Evolutionary conservation across 1,284 basidiomycete species (phyloP), one percentile per base, ranked within the genome.

Genomic region (Vanrija humicola): DNA sequence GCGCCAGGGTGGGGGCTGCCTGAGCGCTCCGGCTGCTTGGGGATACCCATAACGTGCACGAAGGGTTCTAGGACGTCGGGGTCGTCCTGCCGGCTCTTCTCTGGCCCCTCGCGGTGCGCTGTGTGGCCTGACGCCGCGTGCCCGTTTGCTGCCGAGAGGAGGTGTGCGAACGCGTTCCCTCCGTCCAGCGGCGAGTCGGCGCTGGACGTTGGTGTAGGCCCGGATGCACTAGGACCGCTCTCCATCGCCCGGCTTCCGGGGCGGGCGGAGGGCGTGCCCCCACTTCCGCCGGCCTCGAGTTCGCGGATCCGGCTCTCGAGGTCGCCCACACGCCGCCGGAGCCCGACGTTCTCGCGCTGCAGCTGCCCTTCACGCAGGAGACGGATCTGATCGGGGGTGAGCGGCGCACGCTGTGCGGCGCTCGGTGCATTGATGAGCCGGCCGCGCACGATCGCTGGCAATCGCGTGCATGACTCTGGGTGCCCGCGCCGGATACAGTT

Each of bases 51-150:
- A 47, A 62, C 61, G 18, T 58, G 61, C 4, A 62, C 61, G 19
- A 62, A 62, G 4, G 59, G 55, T 43, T 61, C 59, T 43, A 61
- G 59, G 26, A 61, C 55, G 38, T 61, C 59, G n/a, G 59, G 59
- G n/a, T 61, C 59, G 38, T 61, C 59, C 39, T 61, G 59, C 9
- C 59, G 29, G 47, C 42, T 59, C 18, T 25, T 34, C 34, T 29
- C 39, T 6, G 44, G 25, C 6, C 15, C 44, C 3, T 38, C 42
- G n/a, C 34, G 9, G 34, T 34, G 34, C 9, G 34, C 34, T 34
- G 34, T 34, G 9, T 34, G 34, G 34, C 34, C 34, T 34, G 34
- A 34, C 10, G 34, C 34, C 12, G 34, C 34, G 34, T 34, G 34
- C 14, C 34, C 34, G 34, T 34, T 38, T 2, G 49, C 43, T 4